Conservation (phyloP, 1,139 yeast species). For the Taphrina deformans region DNA sequence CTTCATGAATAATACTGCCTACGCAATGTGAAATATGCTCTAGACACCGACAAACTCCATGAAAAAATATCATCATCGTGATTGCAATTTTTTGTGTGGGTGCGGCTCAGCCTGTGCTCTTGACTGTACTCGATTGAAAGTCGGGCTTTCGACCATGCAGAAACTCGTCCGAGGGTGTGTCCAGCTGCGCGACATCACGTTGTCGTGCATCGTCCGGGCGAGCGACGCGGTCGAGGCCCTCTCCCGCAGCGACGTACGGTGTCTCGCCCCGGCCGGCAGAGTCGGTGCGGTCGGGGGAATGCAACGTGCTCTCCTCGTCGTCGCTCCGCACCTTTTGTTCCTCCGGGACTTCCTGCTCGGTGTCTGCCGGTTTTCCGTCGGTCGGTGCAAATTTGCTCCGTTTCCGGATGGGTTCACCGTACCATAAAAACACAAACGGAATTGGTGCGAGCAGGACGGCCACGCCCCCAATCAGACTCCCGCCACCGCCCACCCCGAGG, state of each 20-base stretch:
- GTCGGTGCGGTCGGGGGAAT: slow-evolving; percentile 7
- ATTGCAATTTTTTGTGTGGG: too few relatives aligned
- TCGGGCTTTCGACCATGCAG: slow-evolving; percentile 10
- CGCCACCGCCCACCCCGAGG: slow-evolving; percentile 66
- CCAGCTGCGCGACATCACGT: slow-evolving; percentile 5
- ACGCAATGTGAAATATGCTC: background rate
- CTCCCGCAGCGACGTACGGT: slow-evolving; percentile 6
- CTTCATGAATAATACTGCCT: too few relatives aligned
- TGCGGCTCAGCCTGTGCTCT: background rate
- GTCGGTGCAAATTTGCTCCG: slow-evolving; percentile 61
- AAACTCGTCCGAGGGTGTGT: background rate
- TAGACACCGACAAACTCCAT: background rate
- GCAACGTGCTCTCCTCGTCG: slow-evolving; percentile 12
- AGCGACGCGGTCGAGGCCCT: slow-evolving; percentile 18
- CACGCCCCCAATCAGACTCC: slow-evolving; percentile 57
- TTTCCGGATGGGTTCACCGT: slow-evolving; percentile 62
- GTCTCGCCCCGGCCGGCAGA: background rate
- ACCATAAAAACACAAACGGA: slow-evolving; percentile 61
- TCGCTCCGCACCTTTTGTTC: background rate
- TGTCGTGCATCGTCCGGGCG: slow-evolving; percentile 8
- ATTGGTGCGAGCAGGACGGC: slow-evolving; percentile 62
- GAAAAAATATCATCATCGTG: too few relatives aligned
- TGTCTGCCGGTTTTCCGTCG: background rate
- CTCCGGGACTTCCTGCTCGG: slow-evolving; percentile 5
- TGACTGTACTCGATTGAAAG: background rate